Evolutionary conservation across 2,329 filamentous ascomycete species (phyloP).

Genomic region (Neofusicoccum ribis): DNA sequence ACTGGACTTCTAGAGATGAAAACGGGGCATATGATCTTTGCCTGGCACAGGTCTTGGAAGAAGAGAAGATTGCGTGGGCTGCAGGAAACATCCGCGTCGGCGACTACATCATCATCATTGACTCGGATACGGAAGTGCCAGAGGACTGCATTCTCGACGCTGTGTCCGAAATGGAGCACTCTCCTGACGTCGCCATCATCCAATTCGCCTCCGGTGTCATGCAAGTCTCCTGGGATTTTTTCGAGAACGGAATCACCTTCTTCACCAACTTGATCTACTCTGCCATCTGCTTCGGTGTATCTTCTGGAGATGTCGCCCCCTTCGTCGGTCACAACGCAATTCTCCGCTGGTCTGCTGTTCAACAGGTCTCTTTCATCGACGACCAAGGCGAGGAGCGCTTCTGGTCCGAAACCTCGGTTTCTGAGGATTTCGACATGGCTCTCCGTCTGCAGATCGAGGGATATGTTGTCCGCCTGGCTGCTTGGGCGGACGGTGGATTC

Average conservation of each 20-base stretch:
- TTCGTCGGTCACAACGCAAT: conserved; percentile 80
- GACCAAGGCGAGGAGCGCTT: conserved; percentile 64
- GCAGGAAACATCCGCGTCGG: conserved; percentile 84
- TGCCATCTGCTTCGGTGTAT: conserved; percentile 69
- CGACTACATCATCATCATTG: conserved; percentile 18
- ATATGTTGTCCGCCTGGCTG: conserved; percentile 66
- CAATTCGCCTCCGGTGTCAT: conserved; percentile 20
- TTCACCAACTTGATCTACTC: conserved; percentile 79
- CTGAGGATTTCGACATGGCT: conserved; percentile 76
- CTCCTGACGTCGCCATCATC: conserved; percentile 70
- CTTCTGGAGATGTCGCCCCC: conserved; percentile 70
- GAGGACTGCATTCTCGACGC: conserved; percentile 76
- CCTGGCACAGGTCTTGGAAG: conserved; percentile 65
- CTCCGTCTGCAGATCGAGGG: conserved; percentile 69
- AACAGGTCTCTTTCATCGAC: conserved; percentile 56
- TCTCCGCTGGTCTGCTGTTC: conserved; percentile 67
- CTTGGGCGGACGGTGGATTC: conserved; percentile 69
- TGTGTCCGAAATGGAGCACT: conserved; percentile 79
- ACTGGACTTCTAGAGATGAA: conserved; percentile 30
- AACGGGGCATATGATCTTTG: conserved; percentile 27
- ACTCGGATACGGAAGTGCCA: conserved; percentile 74
- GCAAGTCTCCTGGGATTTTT: conserved; percentile 17
- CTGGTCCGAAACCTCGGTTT: conserved; percentile 76
- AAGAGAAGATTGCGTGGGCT: conserved; percentile 70
- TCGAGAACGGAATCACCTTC: conserved; percentile 59